phyloP scores from a whole-genome alignment of 192 early-diverging fungal genomes.

The Coemansia sp. region DNA sequence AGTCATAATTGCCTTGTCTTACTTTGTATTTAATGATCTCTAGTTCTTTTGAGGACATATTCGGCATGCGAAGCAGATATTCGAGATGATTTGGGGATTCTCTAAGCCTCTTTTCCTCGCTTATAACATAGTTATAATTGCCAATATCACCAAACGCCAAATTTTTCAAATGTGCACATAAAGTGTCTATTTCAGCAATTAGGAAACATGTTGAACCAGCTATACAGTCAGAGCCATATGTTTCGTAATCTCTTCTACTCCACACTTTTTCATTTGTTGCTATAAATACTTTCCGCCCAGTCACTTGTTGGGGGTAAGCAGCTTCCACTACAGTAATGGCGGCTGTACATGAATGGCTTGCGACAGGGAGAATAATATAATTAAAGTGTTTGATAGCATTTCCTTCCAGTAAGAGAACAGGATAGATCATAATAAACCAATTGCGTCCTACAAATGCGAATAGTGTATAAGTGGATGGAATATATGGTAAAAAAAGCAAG shows the following conservation, averaged over 20 bases:
- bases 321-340: too few species aligned
- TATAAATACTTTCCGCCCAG: background rate
- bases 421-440: too few species aligned
- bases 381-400: too few species aligned
- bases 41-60: background rate
- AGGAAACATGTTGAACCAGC: background rate
- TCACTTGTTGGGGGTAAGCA: too few species aligned
- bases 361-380: too few species aligned
- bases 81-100: background rate
- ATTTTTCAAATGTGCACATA: background rate
- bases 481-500: too few species aligned
- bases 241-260: background rate
- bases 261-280: background rate
- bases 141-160: background rate
- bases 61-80: background rate
- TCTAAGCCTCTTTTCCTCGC: background rate
- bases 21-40: background rate
- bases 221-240: fast-evolving
- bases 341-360: too few species aligned
- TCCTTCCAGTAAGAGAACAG: too few species aligned
- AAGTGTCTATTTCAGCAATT: background rate
- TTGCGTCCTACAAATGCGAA: too few species aligned
- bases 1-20: background rate
- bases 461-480: too few species aligned
- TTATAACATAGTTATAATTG: background rate